Conservation (phyloP, 345 rosid species). For the Moringa oleifera region DNA sequence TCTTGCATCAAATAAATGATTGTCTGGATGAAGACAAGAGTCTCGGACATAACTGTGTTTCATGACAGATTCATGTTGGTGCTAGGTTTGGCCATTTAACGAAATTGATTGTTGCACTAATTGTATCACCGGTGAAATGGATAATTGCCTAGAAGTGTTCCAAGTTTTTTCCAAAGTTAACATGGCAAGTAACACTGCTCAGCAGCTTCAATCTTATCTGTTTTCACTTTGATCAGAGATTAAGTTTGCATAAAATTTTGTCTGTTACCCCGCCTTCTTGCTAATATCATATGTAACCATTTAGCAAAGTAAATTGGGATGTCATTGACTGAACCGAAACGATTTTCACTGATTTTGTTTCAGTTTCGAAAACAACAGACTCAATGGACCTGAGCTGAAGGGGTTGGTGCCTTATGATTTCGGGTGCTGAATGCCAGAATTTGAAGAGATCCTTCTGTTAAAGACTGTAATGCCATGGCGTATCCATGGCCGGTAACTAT, state of each 20-base stretch:
- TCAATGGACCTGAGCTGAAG: slow-evolving; percentile 69
- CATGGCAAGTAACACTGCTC: neutral
- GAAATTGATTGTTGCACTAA: neutral
- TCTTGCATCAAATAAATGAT: neutral
- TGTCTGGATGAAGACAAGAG: neutral
- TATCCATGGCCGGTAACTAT: neutral
- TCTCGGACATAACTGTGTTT: neutral
- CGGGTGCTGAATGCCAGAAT: slow-evolving; percentile 42
- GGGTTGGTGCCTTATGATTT: slow-evolving; percentile 66
- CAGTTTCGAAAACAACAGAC: slow-evolving; percentile 55
- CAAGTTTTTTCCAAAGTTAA: neutral
- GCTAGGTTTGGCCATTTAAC: neutral
- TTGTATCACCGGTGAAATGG: neutral
- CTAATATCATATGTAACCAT: no score
- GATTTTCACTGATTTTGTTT: neutral
- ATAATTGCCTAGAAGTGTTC: neutral
- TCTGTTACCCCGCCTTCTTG: no score
- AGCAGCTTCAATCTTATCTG: neutral
- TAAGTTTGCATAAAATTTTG: no score
- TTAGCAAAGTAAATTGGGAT: no score
- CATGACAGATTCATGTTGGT: neutral
- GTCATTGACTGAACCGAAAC: no score
- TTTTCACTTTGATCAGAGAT: neutral
- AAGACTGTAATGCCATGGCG: neutral
- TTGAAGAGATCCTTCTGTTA: neutral